Evolutionary conservation across 2,329 filamentous ascomycete species (phyloP), one percentile per base, ranked within the genome.

Genomic region (Xylaria digitata): DNA sequence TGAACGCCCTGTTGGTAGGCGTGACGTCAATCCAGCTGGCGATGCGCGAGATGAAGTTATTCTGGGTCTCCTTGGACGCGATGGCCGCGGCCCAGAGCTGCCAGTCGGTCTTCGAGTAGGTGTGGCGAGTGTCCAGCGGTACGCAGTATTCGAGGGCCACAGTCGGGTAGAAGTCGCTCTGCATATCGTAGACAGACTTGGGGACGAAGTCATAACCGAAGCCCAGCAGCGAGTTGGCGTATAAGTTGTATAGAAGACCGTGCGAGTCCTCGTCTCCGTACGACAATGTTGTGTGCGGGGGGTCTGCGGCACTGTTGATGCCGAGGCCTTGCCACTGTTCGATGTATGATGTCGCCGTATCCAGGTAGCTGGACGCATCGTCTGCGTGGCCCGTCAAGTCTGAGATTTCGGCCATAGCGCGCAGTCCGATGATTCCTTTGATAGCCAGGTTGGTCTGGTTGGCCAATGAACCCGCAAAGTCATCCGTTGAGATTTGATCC

Each of bases 81-180:
- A 94, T 89, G 9, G 93, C 90, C n/a, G 93, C 93, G 5, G 88
- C 87, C 81, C 94, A 94, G 77, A 96, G 89, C 76, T 94, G 89
- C 93, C 93, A 97, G 81, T 97, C 93, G 0, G 88, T 89, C 81
- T 97, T 97, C 69, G 92, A 92, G 81, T 93, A 95, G 0, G 90
- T 82, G 80, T 96, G 92, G 55, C 93, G 88, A 52, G 87, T 90
- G 81, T 97, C 93, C 9, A 97, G 88, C 0, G 93, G 90, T 0
- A 96, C 84, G n/a, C 92, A 93, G 78, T 92, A 96, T 74, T 89
- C 87, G 68, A 91, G 88, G 58, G 89, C 87, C 2, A 92, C 87
- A 9, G 86, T 86, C 49, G 85, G 83, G 82, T 97, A 97, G 85
- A 92, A 96, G 63, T 84, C 80, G 34, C 88, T 92, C 78, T 97